A percentile compares a stretch with the other conserved stretches of the same genome.
Conservation (phyloP, 1,139 yeast genomes). For the Pichia inconspicua region DNA sequence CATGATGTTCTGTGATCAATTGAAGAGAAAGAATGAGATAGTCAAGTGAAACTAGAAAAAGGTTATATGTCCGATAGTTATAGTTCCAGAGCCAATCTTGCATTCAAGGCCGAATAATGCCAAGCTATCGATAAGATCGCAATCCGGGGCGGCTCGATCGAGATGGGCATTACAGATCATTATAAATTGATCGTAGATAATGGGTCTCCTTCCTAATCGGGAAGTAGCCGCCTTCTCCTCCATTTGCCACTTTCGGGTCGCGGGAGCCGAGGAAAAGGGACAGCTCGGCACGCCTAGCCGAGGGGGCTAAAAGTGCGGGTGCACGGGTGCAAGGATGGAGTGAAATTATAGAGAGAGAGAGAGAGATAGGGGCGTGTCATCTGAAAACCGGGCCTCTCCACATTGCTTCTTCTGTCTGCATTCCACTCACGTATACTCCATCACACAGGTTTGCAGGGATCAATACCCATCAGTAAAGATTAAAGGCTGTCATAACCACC, state of each 20-base stretch:
- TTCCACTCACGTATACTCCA: too few species aligned
- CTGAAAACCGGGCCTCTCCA: too few species aligned
- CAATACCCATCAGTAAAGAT: too few species aligned
- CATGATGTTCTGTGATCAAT: conserved; percentile 7
- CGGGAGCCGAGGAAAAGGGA: neutral
- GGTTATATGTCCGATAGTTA: neutral
- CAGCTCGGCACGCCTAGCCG: too few species aligned
- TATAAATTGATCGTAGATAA: too few species aligned
- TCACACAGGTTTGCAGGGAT: too few species aligned
- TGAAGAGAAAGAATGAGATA: neutral
- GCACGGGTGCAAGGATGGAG: neutral
- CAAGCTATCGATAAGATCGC: neutral
- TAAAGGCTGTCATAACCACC: neutral
- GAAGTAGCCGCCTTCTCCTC: neutral
- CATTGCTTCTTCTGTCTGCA: too few species aligned
- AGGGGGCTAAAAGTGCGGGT: too few species aligned
- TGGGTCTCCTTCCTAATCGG: neutral
- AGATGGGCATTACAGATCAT: too few species aligned
- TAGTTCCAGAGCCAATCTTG: neutral
- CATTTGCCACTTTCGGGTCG: too few species aligned
- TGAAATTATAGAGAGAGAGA: too few species aligned
- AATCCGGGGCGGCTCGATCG: neutral
- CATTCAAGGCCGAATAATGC: neutral
- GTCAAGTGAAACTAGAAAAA: too few species aligned
- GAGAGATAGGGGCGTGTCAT: neutral